Conservation (phyloP, 768 basidiomycete genomes). For the Mycena olivaceomarginata region DNA sequence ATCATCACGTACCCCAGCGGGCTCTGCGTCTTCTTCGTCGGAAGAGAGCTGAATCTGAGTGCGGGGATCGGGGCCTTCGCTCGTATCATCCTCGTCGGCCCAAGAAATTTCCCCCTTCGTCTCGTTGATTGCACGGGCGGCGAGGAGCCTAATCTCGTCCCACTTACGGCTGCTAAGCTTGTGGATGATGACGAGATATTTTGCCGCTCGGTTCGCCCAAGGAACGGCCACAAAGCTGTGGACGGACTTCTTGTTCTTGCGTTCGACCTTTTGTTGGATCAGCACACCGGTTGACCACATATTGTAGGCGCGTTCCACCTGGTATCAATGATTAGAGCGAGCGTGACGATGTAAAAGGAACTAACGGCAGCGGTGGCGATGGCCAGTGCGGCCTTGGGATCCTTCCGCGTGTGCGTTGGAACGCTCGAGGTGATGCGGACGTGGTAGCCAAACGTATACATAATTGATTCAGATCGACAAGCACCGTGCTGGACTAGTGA, state of each 20-base stretch:
- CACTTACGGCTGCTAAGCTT: too few relatives aligned
- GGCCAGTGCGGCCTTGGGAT: background rate
- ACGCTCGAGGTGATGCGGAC: background rate
- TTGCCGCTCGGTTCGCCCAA: background rate
- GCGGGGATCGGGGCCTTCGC: background rate
- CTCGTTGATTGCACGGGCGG: background rate
- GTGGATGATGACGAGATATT: background rate
- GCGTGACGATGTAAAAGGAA: background rate
- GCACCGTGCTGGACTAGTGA: background rate
- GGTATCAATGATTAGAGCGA: background rate
- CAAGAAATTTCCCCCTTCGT: background rate
- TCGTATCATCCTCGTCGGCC: background rate
- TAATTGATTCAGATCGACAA: background rate
- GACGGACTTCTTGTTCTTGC: background rate
- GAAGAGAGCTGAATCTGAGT: background rate
- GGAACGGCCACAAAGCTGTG: background rate
- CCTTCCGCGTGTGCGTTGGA: background rate
- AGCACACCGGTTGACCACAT: background rate
- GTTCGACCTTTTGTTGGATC: background rate
- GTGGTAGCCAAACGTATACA: background rate
- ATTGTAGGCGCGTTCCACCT: background rate
- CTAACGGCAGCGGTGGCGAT: background rate
- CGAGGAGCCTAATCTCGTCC: background rate
- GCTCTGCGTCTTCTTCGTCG: background rate
- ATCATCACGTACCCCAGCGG: too few relatives aligned